These are phyloP conservation scores for Glycyrrhiza uralensis DNA, from an alignment of 306 rosid species.

Conservation along the genomic window DNA sequence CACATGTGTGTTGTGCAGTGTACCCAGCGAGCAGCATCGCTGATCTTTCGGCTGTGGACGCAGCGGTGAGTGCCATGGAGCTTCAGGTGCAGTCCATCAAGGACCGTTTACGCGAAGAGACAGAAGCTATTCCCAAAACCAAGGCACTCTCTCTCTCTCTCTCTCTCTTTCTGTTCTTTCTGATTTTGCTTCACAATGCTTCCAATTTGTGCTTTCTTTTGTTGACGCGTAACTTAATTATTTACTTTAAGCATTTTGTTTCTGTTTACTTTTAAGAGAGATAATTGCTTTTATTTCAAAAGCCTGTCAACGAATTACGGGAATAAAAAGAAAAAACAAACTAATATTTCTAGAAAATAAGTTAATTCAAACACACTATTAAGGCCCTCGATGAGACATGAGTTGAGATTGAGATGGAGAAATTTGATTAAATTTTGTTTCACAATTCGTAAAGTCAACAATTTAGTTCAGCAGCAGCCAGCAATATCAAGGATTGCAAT, in stretches of 20 bases:
- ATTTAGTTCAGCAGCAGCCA: no score
- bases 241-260: background rate
- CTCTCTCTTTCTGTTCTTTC: background rate
- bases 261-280: no score
- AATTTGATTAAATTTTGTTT: no score
- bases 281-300: no score
- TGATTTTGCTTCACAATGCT: background rate
- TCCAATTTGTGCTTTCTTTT: background rate
- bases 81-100: conserved; percentile 82
- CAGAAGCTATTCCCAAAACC: conserved; percentile 80
- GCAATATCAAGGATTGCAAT: no score
- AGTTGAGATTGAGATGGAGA: background rate
- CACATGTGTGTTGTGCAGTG: conserved; percentile 39
- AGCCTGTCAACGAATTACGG: no score
- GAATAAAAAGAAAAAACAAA: no score
- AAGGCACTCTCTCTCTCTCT: conserved; percentile 38
- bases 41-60: conserved; percentile 74
- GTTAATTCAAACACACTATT: no score
- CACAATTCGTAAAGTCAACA: no score
- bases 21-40: conserved; percentile 70
- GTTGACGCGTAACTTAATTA: no score
- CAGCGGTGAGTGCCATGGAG: conserved; percentile 72
- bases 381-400: background rate
- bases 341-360: no score
- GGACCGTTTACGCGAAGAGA: conserved; percentile 75